Evolutionary conservation across 495 filamentous ascomycete genomes (phyloP).

Genomic region (Neurospora sp.): DNA sequence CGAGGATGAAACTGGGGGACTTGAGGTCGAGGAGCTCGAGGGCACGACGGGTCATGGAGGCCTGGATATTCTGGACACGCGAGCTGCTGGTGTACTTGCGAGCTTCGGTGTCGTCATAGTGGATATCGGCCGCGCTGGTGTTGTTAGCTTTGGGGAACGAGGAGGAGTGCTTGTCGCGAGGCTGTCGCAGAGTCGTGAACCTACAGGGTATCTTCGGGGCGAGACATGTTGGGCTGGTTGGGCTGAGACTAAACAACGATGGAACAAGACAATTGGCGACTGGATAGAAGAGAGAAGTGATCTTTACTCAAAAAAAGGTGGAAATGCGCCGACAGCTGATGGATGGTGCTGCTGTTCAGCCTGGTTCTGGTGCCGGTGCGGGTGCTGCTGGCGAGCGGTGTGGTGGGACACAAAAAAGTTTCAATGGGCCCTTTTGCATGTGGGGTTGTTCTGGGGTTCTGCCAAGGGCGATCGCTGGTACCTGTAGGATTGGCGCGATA

Average conservation of each 20-base stretch:
- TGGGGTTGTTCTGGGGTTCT: neutral
- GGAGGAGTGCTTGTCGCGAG: constrained; percentile 5
- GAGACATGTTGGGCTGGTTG: constrained; percentile 60
- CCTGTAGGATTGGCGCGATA: neutral
- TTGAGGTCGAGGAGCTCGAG: constrained; percentile 78
- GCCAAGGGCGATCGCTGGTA: neutral
- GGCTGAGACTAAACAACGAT: neutral
- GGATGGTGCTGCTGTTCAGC: neutral
- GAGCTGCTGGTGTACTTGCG: constrained; percentile 96
- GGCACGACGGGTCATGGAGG: constrained; percentile 85
- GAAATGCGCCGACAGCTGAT: neutral
- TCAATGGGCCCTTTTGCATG: neutral
- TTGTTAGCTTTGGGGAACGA: constrained; percentile 6
- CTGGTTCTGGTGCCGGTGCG: neutral
- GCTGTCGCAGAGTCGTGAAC: constrained; percentile 16
- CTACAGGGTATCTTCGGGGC: constrained; percentile 88
- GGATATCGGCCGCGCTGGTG: constrained; percentile 78
- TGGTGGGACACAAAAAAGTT: neutral
- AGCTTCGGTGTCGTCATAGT: constrained; percentile 92
- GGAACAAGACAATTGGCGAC: neutral
- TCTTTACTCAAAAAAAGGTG: neutral
- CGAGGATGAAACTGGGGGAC: constrained; percentile 79
- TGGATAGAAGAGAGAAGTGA: neutral
- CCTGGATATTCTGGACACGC: constrained; percentile 89
- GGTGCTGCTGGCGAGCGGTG: neutral